Evolutionary conservation across 768 basidiomycete genomes (phyloP), one percentile per base, ranked within the genome.

Genomic region (Leucocoprinus leucothites): DNA sequence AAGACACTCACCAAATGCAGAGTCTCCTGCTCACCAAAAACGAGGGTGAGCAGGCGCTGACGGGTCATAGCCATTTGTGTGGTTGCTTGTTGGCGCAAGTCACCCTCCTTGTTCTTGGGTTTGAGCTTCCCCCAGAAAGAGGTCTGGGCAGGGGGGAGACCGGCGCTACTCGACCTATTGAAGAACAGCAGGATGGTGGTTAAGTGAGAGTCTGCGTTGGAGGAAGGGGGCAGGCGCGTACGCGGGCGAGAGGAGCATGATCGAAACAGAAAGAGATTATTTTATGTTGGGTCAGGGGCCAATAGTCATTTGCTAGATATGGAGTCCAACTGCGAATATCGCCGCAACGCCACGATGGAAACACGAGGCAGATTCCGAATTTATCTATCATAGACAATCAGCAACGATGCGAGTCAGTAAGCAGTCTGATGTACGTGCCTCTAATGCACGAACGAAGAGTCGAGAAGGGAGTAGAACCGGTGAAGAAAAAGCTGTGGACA

Each of bases 21-120:
- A 7, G 91, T 93, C 72, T 94, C 91, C 86, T 91, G 89, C 36
- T 93, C 91, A 52, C 77, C 87, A 67, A 86, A 90, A 8, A 82
- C 85, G 56, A 94, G 82, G 56, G 91, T 94, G 61, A 94, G 78
- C 60, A 91, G 81, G 57, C 87, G 82, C 61, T 87, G 86, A 52
- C 89, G 74, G 22, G 85, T 77, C 61, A 91, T 77, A 2, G 87
- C 81, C 84, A 89, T 87, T 19, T 80, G 80, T 1, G 77, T 73
- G 25, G 31, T 34, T 34, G 61, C 80, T 76, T 60, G 79, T 71
- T 63, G 64, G 45, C 67, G 65, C 19, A 59, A 53, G n/a, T 86
- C 84, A 61, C 69, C 71, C 54, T 89, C 85, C 73, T 87, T 88
- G 68, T 74, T 69, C 72, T 87, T 89, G 59, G 82, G 77, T 71